These are phyloP conservation scores for Fomitopsis pulvina DNA, from an alignment of 768 basidiomycete species.

Conservation along the genomic window DNA sequence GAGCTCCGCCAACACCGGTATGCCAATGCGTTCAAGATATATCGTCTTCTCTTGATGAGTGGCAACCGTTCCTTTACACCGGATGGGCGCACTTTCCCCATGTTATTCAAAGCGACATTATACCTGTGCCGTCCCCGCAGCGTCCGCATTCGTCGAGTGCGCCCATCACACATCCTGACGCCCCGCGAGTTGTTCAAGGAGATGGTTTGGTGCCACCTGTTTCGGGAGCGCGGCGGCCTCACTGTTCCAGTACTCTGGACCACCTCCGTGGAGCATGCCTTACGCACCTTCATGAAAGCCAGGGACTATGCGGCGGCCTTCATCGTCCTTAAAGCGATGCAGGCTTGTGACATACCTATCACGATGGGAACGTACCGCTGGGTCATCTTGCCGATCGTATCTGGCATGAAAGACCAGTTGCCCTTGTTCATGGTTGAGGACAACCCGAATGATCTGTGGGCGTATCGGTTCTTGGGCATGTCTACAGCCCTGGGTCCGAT, in stretches of 20 bases:
- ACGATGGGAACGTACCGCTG: slow-evolving; percentile 13
- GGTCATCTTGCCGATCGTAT: slow-evolving; percentile 10
- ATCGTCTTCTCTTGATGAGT: slow-evolving; percentile 31
- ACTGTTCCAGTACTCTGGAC: slow-evolving; percentile 5
- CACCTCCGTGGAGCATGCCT: slow-evolving; percentile 32
- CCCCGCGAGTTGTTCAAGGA: slow-evolving; percentile 40
- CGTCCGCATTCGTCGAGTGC: slow-evolving; percentile 17
- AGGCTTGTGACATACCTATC: slow-evolving; percentile 1
- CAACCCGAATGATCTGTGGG: slow-evolving; percentile 7
- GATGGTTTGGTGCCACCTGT: slow-evolving; percentile 32
- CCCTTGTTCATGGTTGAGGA: neutral
- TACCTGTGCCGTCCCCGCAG: slow-evolving; percentile 10
- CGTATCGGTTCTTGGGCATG: slow-evolving; percentile 20
- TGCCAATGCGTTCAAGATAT: slow-evolving; percentile 36
- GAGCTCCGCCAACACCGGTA: slow-evolving; percentile 28
- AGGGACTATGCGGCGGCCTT: slow-evolving; percentile 45
- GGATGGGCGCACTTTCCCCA: slow-evolving; percentile 37
- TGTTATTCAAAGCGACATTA: slow-evolving; percentile 31
- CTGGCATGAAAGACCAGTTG: slow-evolving; percentile 7
- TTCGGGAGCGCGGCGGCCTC: slow-evolving; percentile 12
- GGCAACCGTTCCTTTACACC: slow-evolving; percentile 29
- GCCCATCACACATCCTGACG: slow-evolving; percentile 21
- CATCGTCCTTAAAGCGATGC: slow-evolving; percentile 27
- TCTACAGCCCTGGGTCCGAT: neutral
- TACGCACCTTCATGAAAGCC: slow-evolving; percentile 37